phyloP scores from a whole-genome alignment of 306 rosid species.

The Notholithocarpus densiflorus region DNA sequence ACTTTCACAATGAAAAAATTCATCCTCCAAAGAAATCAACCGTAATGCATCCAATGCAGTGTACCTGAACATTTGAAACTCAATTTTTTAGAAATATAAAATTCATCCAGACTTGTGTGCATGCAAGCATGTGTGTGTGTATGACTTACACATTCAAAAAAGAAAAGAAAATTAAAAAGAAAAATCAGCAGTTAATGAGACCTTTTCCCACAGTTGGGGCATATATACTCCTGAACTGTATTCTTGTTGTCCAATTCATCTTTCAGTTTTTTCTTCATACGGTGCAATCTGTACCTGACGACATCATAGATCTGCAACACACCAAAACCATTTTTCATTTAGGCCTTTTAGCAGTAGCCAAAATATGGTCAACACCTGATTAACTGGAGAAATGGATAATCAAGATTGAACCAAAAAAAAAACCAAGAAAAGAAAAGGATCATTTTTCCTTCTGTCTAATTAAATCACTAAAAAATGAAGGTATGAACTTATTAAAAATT shows the following conservation, averaged over 20 bases:
- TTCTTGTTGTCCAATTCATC: conserved; percentile 97
- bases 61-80: conserved; percentile 49
- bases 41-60: conserved; percentile 89
- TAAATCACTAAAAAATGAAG: conserved; percentile 20
- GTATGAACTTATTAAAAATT: background rate
- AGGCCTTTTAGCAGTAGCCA: conserved; percentile 25
- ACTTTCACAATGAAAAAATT: conserved; percentile 84
- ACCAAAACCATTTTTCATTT: conserved; percentile 7
- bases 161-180: background rate
- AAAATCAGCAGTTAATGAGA: conserved; percentile 20
- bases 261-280: conserved; percentile 93
- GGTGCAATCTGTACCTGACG: conserved; percentile 89
- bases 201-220: conserved; percentile 88
- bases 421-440: background rate
- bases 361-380: conserved; percentile 18
- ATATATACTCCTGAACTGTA: conserved; percentile 86
- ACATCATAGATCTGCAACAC: conserved; percentile 80
- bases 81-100: conserved; percentile 3
- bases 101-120: background rate
- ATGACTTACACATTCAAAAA: background rate
- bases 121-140: background rate
- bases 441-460: conserved; percentile 14
- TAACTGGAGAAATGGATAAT: conserved; percentile 4
- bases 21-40: conserved; percentile 81
- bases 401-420: conserved; percentile 4